Base-by-base conservation (phyloP, 345 rosid species). In the Salix suchowensis region DNA sequence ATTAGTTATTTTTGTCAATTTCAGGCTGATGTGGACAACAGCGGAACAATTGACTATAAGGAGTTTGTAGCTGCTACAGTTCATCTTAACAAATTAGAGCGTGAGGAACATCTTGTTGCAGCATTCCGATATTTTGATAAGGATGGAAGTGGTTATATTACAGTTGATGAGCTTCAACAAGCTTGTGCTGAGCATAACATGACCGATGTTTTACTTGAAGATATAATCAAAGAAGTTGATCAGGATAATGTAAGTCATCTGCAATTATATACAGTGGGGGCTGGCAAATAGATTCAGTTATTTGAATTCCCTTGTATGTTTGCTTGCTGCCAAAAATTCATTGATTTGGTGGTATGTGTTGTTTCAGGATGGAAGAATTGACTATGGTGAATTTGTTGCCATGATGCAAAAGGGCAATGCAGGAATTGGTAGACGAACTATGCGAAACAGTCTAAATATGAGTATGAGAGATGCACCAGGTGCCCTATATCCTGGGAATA, bases 401-500 rank as follows among this genome's bases (percentile, higher is more conserved):
- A 94, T 94, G 99, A 94, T 94, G 99, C 98, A 92, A 88, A 96
- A 96, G 81, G 97, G 98, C 62, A 92, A 94, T 68, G 88, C 88
- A 0, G 99, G 98, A 75, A 71, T 96, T 16, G 99, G 99, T n/a
- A 89, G 99, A 88, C 85, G 99, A 88, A 94, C 99, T 26, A 94
- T 96, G 97, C 85, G 93, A 66, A 96, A 96, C 84, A 96, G 97
- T 79, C 69, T 96, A 77, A 94, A 92, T 74, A 90, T 96, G 79
- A 94, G 98, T 86, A 94, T 92, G 92, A 92, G 97, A 87, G 98
- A 94, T 76, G 91, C 85, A 12, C 83, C 88, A 0, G 88, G 84
- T 54, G 82, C 91, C 68, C 77, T 61, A 65, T 88, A 82, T 52
- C 71, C 50, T 70, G 26, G 36, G 12, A 39, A 13, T 68, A 61